Evolutionary conservation across 805 yeast species (phyloP).

Genomic region (Tetrapisispora iriomotensis): DNA sequence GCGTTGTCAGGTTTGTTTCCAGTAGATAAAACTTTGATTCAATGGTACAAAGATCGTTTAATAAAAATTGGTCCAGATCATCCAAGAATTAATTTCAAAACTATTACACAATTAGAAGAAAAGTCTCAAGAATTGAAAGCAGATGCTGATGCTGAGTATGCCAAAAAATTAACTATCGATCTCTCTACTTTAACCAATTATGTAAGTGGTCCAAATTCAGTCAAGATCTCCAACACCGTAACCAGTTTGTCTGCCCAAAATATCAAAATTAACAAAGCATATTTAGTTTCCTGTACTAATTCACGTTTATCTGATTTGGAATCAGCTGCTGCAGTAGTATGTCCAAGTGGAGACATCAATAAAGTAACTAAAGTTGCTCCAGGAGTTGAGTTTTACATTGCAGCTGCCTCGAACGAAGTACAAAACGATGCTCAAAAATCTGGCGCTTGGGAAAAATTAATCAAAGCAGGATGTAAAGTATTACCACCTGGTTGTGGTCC

Average conservation of each 20-base stretch:
- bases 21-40: slow-evolving; percentile 68
- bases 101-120: slow-evolving; percentile 36
- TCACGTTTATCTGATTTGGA: slow-evolving; percentile 85
- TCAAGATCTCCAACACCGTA: slow-evolving; percentile 76
- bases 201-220: slow-evolving; percentile 95
- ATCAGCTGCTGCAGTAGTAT: slow-evolving; percentile 86
- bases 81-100: slow-evolving; percentile 63
- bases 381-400: slow-evolving; percentile 91
- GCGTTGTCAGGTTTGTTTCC: slow-evolving; percentile 96
- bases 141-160: slow-evolving; percentile 75
- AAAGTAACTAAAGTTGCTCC: slow-evolving; percentile 60
- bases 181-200: slow-evolving; percentile 73
- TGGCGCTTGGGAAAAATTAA: slow-evolving; percentile 86
- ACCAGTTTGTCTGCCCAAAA: slow-evolving; percentile 62
- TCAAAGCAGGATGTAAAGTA: slow-evolving; percentile 90
- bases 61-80: slow-evolving; percentile 50
- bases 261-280: slow-evolving; percentile 83
- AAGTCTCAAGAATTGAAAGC: slow-evolving; percentile 30
- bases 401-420: slow-evolving; percentile 92
- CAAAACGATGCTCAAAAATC: slow-evolving; percentile 82
- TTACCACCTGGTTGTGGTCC: slow-evolving; percentile 99
- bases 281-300: slow-evolving; percentile 95
- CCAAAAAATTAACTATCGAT: slow-evolving; percentile 79
- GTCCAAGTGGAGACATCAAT: slow-evolving; percentile 25
- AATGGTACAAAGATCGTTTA: slow-evolving; percentile 67